A percentile compares a stretch with the other conserved stretches of the same genome.
Conservation (phyloP, 2,329 filamentous ascomycete genomes). For the Colletotrichum tanaceti region DNA sequence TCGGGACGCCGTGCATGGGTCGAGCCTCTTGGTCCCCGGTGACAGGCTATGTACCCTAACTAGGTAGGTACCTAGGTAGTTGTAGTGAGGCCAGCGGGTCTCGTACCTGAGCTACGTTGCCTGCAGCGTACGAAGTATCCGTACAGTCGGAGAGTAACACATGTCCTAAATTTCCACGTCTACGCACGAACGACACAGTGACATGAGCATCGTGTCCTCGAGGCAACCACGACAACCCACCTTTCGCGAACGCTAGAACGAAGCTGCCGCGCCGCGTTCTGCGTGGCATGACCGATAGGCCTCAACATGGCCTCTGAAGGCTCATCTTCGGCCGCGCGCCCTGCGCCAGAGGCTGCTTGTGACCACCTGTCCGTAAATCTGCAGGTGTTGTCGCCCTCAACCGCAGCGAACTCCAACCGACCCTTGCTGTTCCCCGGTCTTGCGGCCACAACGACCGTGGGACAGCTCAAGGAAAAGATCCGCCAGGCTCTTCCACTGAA, state of each 20-base stretch:
- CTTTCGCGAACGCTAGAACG: conserved; percentile 13
- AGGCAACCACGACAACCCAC: conserved; percentile 11
- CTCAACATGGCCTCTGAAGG: conserved; percentile 55
- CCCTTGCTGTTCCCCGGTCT: conserved; percentile 63
- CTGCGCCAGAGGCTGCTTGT: conserved; percentile 44
- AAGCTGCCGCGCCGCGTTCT: conserved; percentile 35
- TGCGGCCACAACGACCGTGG: conserved; percentile 63
- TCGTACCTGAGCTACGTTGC: conserved; percentile 28
- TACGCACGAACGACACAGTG: conserved; percentile 24
- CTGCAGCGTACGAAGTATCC: conserved; percentile 23
- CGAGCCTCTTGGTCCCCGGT: conserved; percentile 29
- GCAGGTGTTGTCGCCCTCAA: conserved; percentile 69
- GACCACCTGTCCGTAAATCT: conserved; percentile 62
- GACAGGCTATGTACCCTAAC: conserved; percentile 26
- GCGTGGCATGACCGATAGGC: conserved; percentile 39
- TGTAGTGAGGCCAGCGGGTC: conserved; percentile 36
- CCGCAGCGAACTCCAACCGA: conserved; percentile 58
- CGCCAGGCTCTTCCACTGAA: conserved; percentile 61
- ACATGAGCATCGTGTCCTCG: conserved; percentile 33
- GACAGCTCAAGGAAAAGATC: conserved; percentile 69
- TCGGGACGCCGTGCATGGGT: conserved; percentile 36
- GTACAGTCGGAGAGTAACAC: conserved; percentile 38
- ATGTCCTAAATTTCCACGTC: conserved; percentile 35
- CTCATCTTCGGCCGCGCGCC: conserved; percentile 45
- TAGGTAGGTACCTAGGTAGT: neutral